Evolutionary conservation across 768 basidiomycete genomes (phyloP), one percentile per base, ranked within the genome.

Genomic region (Podaxis sp.): DNA sequence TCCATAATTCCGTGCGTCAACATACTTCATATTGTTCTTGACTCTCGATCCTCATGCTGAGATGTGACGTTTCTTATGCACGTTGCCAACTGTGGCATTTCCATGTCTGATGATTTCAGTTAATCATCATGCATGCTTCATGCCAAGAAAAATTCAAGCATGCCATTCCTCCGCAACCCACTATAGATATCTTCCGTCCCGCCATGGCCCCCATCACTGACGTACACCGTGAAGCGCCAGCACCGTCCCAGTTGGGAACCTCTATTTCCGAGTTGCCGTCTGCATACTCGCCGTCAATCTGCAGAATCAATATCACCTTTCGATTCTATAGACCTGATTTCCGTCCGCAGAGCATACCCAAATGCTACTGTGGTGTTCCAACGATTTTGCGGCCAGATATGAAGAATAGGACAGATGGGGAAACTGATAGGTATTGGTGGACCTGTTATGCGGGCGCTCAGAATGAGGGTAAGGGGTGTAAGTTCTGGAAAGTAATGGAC

Each of bases 321-420:
- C 81, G 92, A 14, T 93, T 93, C 68, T 93, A 88, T 64, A 82
- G 92, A 57, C 92, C 92, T 5, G 91, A 93, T 72, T 93, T 89
- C 69, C 76, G 77, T 23, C 82, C 91, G 3, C 68, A 74, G 23
- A 84, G 73, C 40, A 90, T 82, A 1, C 91, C 91, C 1, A 78
- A 78, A 47, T 93, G 92, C 67, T 83, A 86, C 65, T 93, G 91
- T 67, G 83, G 79, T 13, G 74, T 89, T 21, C 89, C 90, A 0
- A 86, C 83, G 9, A 82, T 90, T 44, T 73, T 93, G 53, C 74
- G 90, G 23, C 79, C 91, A 2, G 89, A 93, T 66, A 91, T 92
- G 89, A 92, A 91, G 69, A 85, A 86, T 55, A 74, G 83, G 42
- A 80, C 78, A 37, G 79, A 83, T 65, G 79, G 80, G 25, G 70